These are phyloP conservation scores for Termitomyces sp. DNA, from an alignment of 768 basidiomycete species.

Conservation along the genomic window DNA sequence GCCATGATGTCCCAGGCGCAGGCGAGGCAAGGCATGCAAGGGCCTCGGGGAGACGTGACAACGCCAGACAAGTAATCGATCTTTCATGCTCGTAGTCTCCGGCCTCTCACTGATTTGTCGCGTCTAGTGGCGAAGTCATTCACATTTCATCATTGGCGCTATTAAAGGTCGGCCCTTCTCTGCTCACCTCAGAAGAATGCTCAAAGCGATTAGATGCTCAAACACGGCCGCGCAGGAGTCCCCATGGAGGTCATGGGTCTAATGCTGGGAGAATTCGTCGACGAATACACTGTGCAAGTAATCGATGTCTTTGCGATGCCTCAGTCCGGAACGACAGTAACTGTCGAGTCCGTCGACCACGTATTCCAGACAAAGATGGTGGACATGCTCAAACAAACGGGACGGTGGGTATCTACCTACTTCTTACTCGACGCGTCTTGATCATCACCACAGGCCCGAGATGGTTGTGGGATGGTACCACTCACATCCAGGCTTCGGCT, in stretches of 20 bases:
- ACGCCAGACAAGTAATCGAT: constrained; percentile 75
- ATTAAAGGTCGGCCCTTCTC: constrained; percentile 64
- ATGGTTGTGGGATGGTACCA: constrained; percentile 99
- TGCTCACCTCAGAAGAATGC: neutral
- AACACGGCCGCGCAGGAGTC: constrained; percentile 97
- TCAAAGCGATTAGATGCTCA: constrained; percentile 77
- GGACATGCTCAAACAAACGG: constrained; percentile 99
- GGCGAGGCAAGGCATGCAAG: constrained; percentile 38
- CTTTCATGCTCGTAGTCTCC: neutral
- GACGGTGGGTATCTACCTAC: constrained; percentile 55
- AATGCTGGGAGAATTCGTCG: constrained; percentile 97
- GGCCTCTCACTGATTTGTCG: neutral
- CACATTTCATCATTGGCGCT: constrained; percentile 98
- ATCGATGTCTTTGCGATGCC: constrained; percentile 99
- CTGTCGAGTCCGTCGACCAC: constrained; percentile 97
- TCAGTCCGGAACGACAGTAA: constrained; percentile 95
- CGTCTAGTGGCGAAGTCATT: constrained; percentile 80
- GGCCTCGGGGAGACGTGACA: constrained; percentile 40
- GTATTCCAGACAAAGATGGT: constrained; percentile 99
- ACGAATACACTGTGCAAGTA: constrained; percentile 93
- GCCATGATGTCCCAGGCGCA: constrained; percentile 48
- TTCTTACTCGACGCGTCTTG: neutral
- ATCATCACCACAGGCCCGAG: constrained; percentile 63
- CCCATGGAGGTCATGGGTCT: constrained; percentile 99
- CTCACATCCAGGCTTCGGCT: constrained; percentile 99